Conservation (phyloP, 2,329 filamentous ascomycete genomes). For the Sarocladiaceae sp. region DNA sequence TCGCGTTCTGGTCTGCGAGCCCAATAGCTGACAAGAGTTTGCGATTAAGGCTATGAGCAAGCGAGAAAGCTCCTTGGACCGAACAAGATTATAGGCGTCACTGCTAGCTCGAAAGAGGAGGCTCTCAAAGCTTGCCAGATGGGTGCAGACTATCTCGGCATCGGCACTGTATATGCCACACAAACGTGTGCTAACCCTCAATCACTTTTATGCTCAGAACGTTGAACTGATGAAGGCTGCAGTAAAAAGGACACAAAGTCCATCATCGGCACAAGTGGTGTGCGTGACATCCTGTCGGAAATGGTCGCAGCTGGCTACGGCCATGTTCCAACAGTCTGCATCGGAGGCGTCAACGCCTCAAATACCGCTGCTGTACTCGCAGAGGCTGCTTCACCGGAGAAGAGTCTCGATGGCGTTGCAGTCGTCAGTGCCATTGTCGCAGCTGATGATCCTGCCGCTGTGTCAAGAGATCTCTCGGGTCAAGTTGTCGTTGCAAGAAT, state of each 20-base stretch:
- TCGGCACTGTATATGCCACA: slow-evolving; percentile 87
- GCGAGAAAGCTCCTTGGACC: slow-evolving; percentile 71
- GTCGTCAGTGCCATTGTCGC: slow-evolving; percentile 87
- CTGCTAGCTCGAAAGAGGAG: slow-evolving; percentile 71
- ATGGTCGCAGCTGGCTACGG: slow-evolving; percentile 46
- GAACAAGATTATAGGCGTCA: slow-evolving; percentile 82
- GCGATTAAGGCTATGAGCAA: slow-evolving; percentile 14
- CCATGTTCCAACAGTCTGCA: slow-evolving; percentile 67
- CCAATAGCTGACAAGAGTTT: neutral
- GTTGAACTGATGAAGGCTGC: neutral
- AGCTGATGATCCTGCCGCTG: slow-evolving; percentile 60
- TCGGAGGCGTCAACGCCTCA: slow-evolving; percentile 77
- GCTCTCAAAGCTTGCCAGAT: slow-evolving; percentile 65
- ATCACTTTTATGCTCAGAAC: slow-evolving; percentile 5
- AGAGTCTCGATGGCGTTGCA: slow-evolving; percentile 73
- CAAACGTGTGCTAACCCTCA: slow-evolving; percentile 53
- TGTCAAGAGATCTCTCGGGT: slow-evolving; percentile 52
- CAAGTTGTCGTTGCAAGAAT: slow-evolving; percentile 36
- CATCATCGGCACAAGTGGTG: slow-evolving; percentile 52
- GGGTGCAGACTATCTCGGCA: slow-evolving; percentile 87
- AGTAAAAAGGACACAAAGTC: slow-evolving; percentile 82
- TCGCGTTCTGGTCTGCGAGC: too few species aligned
- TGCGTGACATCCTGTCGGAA: slow-evolving; percentile 47
- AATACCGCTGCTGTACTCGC: slow-evolving; percentile 73
- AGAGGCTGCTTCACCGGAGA: slow-evolving; percentile 54